Percentiles rank a stretch among this genome's conserved stretches.
These are phyloP conservation scores for Cladorrhinum sp. DNA, from an alignment of 2,329 filamentous ascomycete species.

Conservation along the genomic window DNA sequence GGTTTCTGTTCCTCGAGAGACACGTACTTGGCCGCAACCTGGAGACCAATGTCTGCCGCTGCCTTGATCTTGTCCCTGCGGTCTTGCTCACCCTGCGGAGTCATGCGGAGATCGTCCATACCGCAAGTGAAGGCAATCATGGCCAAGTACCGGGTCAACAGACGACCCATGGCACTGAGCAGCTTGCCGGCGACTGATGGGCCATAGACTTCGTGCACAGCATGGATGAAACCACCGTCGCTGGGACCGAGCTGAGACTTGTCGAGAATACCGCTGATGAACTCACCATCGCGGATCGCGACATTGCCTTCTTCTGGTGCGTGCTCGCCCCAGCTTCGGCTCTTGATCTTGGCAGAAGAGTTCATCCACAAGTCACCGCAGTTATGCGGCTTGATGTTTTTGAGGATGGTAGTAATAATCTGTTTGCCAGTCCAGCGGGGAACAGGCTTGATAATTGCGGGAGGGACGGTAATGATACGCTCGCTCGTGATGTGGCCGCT, in stretches of 20 bases:
- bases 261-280: slow-evolving; percentile 88
- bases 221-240: slow-evolving; percentile 83
- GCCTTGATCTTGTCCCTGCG: slow-evolving; percentile 66
- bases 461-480: slow-evolving; percentile 74
- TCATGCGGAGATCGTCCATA: slow-evolving; percentile 91
- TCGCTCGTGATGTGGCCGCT: slow-evolving; percentile 83
- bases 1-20: slow-evolving; percentile 67
- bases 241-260: slow-evolving; percentile 92
- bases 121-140: slow-evolving; percentile 97
- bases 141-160: slow-evolving; percentile 84
- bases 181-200: slow-evolving; percentile 81
- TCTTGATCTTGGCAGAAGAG: slow-evolving; percentile 73
- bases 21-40: slow-evolving; percentile 85
- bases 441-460: slow-evolving; percentile 77
- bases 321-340: slow-evolving; percentile 72
- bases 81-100: slow-evolving; percentile 69
- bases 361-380: slow-evolving; percentile 76
- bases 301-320: slow-evolving; percentile 68
- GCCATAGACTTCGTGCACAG: slow-evolving; percentile 90
- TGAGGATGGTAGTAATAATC: slow-evolving; percentile 85
- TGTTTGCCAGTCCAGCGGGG: slow-evolving; percentile 95
- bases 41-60: slow-evolving; percentile 67
- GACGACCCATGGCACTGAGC: slow-evolving; percentile 81
- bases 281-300: slow-evolving; percentile 79
- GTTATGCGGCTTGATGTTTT: slow-evolving; percentile 79